Evolutionary conservation across 176 grass and related monocot species (phyloP), one percentile per base, ranked within the genome.

Genomic region (Musa beccarii): DNA sequence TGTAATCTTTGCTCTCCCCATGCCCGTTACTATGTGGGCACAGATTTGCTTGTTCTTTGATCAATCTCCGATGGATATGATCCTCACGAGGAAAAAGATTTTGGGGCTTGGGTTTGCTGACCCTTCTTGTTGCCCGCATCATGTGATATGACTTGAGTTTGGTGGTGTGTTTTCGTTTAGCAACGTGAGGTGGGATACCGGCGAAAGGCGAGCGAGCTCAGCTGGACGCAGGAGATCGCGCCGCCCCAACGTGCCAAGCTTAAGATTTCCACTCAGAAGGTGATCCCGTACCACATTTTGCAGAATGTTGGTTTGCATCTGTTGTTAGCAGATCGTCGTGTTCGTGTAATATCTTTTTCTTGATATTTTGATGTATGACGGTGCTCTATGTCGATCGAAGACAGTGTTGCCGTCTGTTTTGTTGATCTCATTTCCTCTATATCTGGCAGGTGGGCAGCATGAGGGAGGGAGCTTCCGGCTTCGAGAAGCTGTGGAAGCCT

Each of bases 161-260:
- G 53, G 34, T 26, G 65, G 16, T 70, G 15, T 16, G 24, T 54
- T 51, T 16, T 22, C 43, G 67, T 76, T 11, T 76, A 86, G 81
- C 79, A 82, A 71, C 79, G 84, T 75, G 90, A 92, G 76, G 68
- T 49, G 17, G n/a, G 16, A 66, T 61, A 24, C 29, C 55, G 75
- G 20, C 25, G 49, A 24, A 65, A 63, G 75, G 25, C 68, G 73
- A 76, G 29, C 78, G 90, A 97, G 84, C 80, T 97, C 71, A 76
- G 73, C 12, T 97, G 90, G 94, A 85, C 77, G 76, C 88, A 76
- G 81, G 94, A 97, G 80, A 66, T 85, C 57, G 81, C 88, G 8
- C 90, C 86, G 81, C 94, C 90, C 75, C 94, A 93, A 67, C 88
- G 81, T 56, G 79, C 94, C 51, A 82, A 79, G 79, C 43, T 75